A percentile compares a stretch with the other conserved stretches of the same genome.
Evolutionary conservation across 331 rosid genomes (phyloP).

Genomic region (Cydonia oblonga): DNA sequence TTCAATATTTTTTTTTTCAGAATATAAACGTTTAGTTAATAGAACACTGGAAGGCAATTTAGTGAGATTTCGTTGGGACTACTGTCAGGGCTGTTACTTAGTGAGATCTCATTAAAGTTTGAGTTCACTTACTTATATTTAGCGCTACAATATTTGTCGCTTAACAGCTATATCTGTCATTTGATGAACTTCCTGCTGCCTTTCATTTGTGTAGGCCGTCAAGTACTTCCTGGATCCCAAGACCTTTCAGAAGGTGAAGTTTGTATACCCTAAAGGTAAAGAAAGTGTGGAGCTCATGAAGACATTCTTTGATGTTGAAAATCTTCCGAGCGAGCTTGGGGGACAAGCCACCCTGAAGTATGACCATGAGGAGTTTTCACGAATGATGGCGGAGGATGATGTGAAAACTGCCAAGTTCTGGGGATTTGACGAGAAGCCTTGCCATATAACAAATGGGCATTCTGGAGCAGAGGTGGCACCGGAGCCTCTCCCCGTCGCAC

Average conservation of each 20-base stretch:
- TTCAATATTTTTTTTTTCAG: not conserved
- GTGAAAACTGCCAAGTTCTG: slow-evolving; percentile 70
- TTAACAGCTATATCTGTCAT: not conserved
- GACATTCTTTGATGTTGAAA: slow-evolving; percentile 63
- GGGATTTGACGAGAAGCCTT: slow-evolving; percentile 47
- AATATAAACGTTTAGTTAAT: not conserved
- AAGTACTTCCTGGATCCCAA: slow-evolving; percentile 67
- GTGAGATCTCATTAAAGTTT: too few species aligned
- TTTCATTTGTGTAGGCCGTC: slow-evolving; percentile 39
- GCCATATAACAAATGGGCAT: slow-evolving; percentile 24
- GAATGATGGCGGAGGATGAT: slow-evolving; percentile 66
- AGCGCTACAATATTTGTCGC: not conserved
- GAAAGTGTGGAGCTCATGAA: slow-evolving; percentile 79
- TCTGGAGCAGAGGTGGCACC: slow-evolving; percentile 45
- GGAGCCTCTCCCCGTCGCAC: slow-evolving; percentile 17
- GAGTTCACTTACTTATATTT: not conserved
- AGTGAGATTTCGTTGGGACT: not conserved
- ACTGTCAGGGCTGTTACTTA: too few species aligned
- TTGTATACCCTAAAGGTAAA: slow-evolving; percentile 58
- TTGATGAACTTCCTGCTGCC: not conserved
- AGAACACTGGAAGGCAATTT: not conserved
- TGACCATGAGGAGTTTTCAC: slow-evolving; percentile 73
- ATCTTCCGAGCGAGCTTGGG: slow-evolving; percentile 77
- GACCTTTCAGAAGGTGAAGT: slow-evolving; percentile 73
- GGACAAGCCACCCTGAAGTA: slow-evolving; percentile 66